Evolutionary conservation across 1,284 basidiomycete species (phyloP).

Genomic region (Leccinum pachyderme): DNA sequence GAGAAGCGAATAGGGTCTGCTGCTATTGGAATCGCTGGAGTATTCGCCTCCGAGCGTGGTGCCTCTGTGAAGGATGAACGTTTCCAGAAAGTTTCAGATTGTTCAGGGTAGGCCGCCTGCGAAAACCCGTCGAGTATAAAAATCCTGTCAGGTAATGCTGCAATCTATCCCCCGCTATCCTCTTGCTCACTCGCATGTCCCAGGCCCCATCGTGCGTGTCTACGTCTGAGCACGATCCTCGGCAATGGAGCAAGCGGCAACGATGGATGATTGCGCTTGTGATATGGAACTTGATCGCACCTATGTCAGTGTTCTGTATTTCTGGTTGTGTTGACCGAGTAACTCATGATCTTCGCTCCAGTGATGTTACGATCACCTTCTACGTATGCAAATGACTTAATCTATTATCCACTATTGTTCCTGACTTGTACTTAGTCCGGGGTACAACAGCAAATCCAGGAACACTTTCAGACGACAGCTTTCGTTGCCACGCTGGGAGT

Average conservation of each 20-base stretch:
- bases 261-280: conserved; percentile 26
- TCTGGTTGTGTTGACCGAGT: neutral
- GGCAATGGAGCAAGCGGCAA: conserved; percentile 25
- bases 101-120: conserved; percentile 1
- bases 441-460: conserved; percentile 27
- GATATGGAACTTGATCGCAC: conserved; percentile 28
- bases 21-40: conserved; percentile 1
- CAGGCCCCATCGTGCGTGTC: conserved; percentile 16
- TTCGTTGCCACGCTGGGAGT: conserved; percentile 24
- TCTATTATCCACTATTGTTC: neutral
- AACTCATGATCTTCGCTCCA: conserved; percentile 11
- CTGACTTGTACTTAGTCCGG: conserved; percentile 20
- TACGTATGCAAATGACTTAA: conserved; percentile 18
- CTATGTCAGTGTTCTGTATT: conserved; percentile 17
- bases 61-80: conserved; percentile 5
- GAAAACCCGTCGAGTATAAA: conserved; percentile 10
- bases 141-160: neutral
- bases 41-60: neutral
- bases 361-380: conserved; percentile 25
- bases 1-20: neutral
- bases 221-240: conserved; percentile 23
- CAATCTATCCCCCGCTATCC: conserved; percentile 3
- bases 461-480: conserved; percentile 20
- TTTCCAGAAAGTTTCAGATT: neutral
- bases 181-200: conserved; percentile 18